Evolutionary conservation across 2,329 filamentous ascomycete species (phyloP).

Genomic region (Corniculantispora saksenae): DNA sequence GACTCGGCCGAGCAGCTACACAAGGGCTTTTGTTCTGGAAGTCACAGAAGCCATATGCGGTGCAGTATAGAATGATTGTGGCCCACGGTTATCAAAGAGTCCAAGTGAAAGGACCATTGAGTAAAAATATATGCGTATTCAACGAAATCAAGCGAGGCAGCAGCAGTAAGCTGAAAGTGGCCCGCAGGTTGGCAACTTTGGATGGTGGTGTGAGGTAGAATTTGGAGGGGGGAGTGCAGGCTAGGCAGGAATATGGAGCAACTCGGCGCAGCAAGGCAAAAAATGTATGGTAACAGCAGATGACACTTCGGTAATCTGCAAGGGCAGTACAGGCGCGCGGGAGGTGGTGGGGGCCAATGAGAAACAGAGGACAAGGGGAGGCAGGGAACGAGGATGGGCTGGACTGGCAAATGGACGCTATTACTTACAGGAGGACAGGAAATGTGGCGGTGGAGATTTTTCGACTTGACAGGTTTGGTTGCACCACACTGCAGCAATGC

Average conservation of each 20-base stretch:
- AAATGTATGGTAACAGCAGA: constrained; percentile 1
- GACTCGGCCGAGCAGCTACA: not conserved
- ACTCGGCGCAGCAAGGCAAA: constrained; percentile 4
- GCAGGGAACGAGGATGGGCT: constrained; percentile 10
- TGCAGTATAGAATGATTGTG: not conserved
- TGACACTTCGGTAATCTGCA: constrained; percentile 16
- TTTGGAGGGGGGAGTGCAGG: not conserved
- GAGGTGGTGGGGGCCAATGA: constrained; percentile 16
- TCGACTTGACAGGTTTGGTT: constrained; percentile 13
- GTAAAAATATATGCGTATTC: not conserved
- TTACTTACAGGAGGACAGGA: constrained; percentile 15
- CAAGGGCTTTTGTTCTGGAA: not conserved
- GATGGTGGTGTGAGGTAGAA: constrained; percentile 7
- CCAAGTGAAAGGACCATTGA: not conserved
- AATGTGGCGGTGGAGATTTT: constrained; percentile 20
- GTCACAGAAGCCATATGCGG: not conserved
- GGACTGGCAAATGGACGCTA: constrained; percentile 4
- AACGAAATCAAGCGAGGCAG: not conserved
- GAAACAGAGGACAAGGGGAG: constrained; percentile 2
- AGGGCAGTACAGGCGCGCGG: constrained; percentile 12
- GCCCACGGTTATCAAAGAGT: not conserved
- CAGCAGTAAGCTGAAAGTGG: not conserved
- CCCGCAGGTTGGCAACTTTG: not conserved
- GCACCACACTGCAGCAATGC: constrained; percentile 14
- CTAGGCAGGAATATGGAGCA: constrained; percentile 10